Conservation (phyloP, 805 yeast genomes). For the Yarrowia sp. region DNA sequence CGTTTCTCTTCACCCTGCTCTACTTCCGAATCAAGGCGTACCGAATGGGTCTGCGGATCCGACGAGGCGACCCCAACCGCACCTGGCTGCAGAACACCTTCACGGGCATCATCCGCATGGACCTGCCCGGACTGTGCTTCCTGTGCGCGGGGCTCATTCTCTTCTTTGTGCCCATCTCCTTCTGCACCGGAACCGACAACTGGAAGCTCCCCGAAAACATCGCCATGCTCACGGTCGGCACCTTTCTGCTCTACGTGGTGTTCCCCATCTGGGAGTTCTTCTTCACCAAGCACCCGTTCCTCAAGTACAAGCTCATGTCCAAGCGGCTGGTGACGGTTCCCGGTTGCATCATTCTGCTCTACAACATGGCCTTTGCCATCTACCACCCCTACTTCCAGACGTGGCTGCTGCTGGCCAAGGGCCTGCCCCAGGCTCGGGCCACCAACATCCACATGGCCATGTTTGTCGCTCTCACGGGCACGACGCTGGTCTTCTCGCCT, state of each 20-base stretch:
- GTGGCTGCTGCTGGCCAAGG: constrained; percentile 21
- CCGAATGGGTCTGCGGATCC: constrained; percentile 39
- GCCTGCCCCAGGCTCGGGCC: constrained; percentile 8
- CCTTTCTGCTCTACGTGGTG: constrained; percentile 5
- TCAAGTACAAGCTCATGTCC: constrained; percentile 25
- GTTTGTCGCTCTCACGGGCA: constrained; percentile 17
- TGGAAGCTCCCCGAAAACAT: constrained; percentile 35
- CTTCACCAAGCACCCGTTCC: constrained; percentile 20
- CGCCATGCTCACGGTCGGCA: constrained; percentile 27
- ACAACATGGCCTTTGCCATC: constrained; percentile 34
- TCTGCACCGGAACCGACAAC: constrained; percentile 25
- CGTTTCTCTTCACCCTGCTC: constrained; percentile 43
- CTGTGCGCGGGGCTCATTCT: constrained; percentile 23
- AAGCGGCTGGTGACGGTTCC: constrained; percentile 2
- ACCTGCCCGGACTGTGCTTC: constrained; percentile 14
- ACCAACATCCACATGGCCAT: constrained; percentile 35
- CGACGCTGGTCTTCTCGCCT: constrained; percentile 22
- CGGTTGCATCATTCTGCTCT: constrained; percentile 17
- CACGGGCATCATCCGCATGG: constrained; percentile 17
- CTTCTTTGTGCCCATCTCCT: constrained; percentile 30
- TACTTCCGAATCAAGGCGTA: constrained; percentile 42
- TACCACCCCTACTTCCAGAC: constrained; percentile 27
- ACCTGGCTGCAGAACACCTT: constrained; percentile 10
- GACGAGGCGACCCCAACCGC: constrained; percentile 36
- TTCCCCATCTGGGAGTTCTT: constrained; percentile 17